phyloP scores from a whole-genome alignment of 345 rosid genomes.

The Salix exigua region DNA sequence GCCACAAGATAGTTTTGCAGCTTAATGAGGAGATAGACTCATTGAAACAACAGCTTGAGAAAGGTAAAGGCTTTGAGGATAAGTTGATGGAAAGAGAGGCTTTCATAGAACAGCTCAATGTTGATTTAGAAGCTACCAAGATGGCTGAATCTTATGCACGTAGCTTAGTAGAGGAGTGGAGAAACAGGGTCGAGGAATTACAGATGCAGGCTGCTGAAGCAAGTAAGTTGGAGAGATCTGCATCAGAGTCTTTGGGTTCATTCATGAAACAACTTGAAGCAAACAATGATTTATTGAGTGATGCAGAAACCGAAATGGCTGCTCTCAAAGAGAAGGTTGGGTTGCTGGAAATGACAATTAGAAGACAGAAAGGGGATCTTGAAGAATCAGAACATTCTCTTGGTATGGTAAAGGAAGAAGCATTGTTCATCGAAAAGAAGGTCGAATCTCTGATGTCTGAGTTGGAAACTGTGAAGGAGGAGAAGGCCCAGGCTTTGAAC shows the following conservation, averaged over 20 bases:
- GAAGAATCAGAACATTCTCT: constrained; percentile 52
- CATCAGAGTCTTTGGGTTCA: constrained; percentile 76
- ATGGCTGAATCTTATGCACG: constrained; percentile 81
- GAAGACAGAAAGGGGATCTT: constrained; percentile 62
- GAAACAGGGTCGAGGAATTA: constrained; percentile 52
- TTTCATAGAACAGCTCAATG: constrained; percentile 64
- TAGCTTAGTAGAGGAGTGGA: constrained; percentile 73
- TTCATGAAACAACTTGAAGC: constrained; percentile 80
- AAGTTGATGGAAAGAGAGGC: constrained; percentile 59
- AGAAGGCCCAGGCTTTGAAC: constrained; percentile 64
- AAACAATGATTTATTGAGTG: constrained; percentile 66
- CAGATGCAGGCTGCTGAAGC: constrained; percentile 61
- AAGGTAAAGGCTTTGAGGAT: constrained; percentile 42
- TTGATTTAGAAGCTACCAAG: constrained; percentile 78
- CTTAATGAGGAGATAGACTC: constrained; percentile 54
- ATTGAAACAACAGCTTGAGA: constrained; percentile 60
- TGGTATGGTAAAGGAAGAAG: constrained; percentile 43
- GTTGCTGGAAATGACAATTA: constrained; percentile 64
- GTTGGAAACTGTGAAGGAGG: constrained; percentile 58
- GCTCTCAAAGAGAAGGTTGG: constrained; percentile 66
- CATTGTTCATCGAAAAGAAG: constrained; percentile 38
- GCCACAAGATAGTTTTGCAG: constrained; percentile 40
- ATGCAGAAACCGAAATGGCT: constrained; percentile 55
- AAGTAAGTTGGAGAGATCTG: constrained; percentile 69
- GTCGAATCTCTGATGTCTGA: constrained; percentile 54